Conservation (phyloP, 306 rosid genomes). For the Neltuma alba region DNA sequence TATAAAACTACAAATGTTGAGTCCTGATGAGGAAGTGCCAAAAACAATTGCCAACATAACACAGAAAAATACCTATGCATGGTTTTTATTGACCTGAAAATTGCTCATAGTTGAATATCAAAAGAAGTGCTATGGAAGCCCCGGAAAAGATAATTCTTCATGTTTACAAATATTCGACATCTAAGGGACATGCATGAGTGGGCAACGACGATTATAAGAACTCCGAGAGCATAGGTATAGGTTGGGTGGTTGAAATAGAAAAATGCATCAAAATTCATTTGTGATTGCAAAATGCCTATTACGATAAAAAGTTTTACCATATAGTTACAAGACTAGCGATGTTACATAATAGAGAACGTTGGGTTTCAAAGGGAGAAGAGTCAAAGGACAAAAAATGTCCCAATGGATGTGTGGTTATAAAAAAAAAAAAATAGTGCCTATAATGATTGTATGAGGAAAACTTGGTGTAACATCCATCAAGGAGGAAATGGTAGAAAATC, state of each 20-base stretch:
- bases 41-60: neutral
- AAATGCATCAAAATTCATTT: neutral
- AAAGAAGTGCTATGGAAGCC: neutral
- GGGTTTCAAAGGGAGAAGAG: neutral
- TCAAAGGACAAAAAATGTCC: too few relatives aligned
- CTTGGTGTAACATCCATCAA: neutral
- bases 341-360: neutral
- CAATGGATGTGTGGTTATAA: neutral
- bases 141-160: neutral
- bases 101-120: neutral
- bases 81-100: neutral
- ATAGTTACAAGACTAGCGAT: neutral
- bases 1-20: neutral
- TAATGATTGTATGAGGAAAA: neutral
- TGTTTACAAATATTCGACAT: too few relatives aligned
- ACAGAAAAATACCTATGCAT: neutral
- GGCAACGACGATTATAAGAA: neutral
- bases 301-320: neutral
- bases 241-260: neutral
- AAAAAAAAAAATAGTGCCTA: neutral
- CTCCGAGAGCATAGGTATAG: neutral
- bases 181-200: neutral
- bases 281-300: too few relatives aligned
- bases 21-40: neutral
- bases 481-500: too few relatives aligned